phyloP scores from a whole-genome alignment of 106 monocot genomes.

The Iris macrosiphon region DNA sequence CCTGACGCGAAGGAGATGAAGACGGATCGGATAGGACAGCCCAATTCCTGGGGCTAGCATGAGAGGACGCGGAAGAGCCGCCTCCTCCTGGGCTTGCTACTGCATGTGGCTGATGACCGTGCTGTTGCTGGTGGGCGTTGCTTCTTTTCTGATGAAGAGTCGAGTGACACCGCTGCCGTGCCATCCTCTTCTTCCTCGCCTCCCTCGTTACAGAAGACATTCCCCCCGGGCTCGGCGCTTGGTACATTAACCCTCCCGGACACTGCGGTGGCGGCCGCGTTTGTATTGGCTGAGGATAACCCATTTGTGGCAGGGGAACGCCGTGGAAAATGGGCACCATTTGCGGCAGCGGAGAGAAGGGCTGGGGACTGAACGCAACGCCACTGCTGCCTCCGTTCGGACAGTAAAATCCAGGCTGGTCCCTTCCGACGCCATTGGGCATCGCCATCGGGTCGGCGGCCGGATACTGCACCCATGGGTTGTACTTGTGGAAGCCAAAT shows the following conservation, averaged over 20 bases:
- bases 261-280: neutral
- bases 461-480: neutral
- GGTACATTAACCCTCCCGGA: slow-evolving; percentile 5
- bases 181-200: slow-evolving; percentile 88
- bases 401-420: neutral
- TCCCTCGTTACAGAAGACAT: slow-evolving; percentile 58
- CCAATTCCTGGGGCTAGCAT: slow-evolving; percentile 8
- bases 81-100: neutral
- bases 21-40: slow-evolving; percentile 13
- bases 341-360: neutral
- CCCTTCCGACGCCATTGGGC: neutral
- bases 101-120: neutral
- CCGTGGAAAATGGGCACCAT: slow-evolving; percentile 10
- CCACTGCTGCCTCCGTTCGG: slow-evolving; percentile 10
- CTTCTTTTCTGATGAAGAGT: slow-evolving; percentile 47
- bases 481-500: neutral
- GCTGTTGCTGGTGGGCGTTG: slow-evolving; percentile 5
- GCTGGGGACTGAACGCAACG: neutral
- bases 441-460: neutral
- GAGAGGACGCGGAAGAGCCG: neutral
- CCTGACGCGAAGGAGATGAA: slow-evolving; percentile 3
- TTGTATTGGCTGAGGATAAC: neutral
- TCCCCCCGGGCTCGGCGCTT: slow-evolving; percentile 8
- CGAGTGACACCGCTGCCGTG: slow-evolving; percentile 51
- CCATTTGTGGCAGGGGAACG: neutral